Evolutionary conservation across 306 rosid genomes (phyloP), one percentile per base, ranked within the genome.

Genomic region (Oemleria cerasiformis): DNA sequence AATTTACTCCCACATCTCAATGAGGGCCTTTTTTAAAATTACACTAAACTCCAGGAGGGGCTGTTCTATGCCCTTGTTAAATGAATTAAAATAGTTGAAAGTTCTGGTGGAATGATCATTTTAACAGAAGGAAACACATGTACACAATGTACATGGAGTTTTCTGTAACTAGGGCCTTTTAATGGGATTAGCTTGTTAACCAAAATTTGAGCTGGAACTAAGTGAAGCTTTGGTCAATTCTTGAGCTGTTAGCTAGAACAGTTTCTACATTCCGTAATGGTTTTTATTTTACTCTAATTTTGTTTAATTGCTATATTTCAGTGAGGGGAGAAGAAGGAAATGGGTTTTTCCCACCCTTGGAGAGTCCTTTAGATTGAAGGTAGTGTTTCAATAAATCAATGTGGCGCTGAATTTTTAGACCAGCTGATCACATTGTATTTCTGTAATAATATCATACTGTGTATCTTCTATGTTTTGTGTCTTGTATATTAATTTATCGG

Each of bases 311-410:
- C 59, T 76, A 58, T 62, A 41, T 77, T 86, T 81, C 88, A 93
- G 98, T 86, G 97, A 93, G 86, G 98, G 96, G 85, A 91, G 92
- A 80, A 86, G 97, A 78, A 88, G 97, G 78, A 86, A 85, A 77
- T 91, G 98, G 98, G 83, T 87, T 59, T 93, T 93, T 77, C 97
- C 98, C 65, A 79, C 85, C 38, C 88, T 93, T n/a, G 78, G 82
- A 48, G 89, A 77, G 63, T 71, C 83, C 77, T 63, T 19, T 63
- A 41, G 61, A 62, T 73, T 71, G 54, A 73, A 90, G 98, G 97
- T 90, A 84, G 44, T 63, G 71, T 59, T 1, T 49, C 72, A 49
- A 59, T 65, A 23, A 73, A 74, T 65, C 53, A 68, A 60, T 3
- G 36, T 19, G n/a, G 41, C 5, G 4, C 2, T 48, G 5, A 7